Conservation (phyloP, 1,139 yeast genomes). For the Saccharomyces hybrid region DNA sequence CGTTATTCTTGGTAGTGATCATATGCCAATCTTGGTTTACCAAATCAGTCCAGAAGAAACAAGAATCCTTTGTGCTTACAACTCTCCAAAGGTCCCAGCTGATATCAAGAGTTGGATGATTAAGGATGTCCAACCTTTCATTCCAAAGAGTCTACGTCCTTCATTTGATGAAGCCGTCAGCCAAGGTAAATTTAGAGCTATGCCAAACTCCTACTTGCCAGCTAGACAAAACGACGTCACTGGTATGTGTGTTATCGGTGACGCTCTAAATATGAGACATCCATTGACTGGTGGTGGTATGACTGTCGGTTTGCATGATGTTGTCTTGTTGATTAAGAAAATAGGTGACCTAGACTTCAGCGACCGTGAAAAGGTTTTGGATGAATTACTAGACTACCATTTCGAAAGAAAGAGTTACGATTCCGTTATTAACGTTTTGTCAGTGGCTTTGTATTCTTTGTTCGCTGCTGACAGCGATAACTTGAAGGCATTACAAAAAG, state of each 20-base stretch:
- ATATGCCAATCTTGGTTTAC: constrained; percentile 81
- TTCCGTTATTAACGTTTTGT: constrained; percentile 79
- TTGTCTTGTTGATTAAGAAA: constrained; percentile 49
- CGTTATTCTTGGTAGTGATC: constrained; percentile 68
- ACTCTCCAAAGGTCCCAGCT: constrained; percentile 67
- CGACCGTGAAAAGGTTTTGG: constrained; percentile 48
- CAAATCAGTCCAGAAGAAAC: constrained; percentile 80
- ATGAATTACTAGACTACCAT: constrained; percentile 59
- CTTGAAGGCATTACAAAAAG: constrained; percentile 65
- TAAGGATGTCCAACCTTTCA: constrained; percentile 51
- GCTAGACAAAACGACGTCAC: constrained; percentile 58
- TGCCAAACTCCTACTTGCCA: constrained; percentile 91
- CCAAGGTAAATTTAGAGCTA: constrained; percentile 54
- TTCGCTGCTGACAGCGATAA: constrained; percentile 78
- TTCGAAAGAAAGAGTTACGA: constrained; percentile 68
- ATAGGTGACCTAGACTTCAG: constrained; percentile 47
- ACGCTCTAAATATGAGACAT: constrained; percentile 94
- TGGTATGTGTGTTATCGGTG: constrained; percentile 86
- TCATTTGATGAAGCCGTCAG: constrained; percentile 54
- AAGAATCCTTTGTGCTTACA: constrained; percentile 81
- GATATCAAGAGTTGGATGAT: constrained; percentile 56
- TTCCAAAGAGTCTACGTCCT: constrained; percentile 60
- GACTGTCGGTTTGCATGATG: constrained; percentile 95
- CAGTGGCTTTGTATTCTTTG: constrained; percentile 80
- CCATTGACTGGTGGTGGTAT: constrained; percentile 99